Evolutionary conservation across 208 protist species (phyloP).

Genomic region (Crithidia sp.): DNA sequence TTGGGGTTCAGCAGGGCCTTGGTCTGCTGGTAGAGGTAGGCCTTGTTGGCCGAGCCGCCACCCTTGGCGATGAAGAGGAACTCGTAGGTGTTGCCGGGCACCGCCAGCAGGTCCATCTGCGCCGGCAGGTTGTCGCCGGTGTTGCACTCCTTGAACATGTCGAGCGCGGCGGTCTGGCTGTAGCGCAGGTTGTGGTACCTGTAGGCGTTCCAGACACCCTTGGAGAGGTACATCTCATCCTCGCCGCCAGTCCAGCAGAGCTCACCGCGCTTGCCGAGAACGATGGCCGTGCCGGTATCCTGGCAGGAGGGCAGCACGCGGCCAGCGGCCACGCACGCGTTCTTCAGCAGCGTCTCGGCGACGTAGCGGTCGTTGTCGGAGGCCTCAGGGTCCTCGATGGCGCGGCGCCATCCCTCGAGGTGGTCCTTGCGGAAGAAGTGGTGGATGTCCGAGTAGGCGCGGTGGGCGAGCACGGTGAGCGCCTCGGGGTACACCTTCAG

Average conservation of each 20-base stretch:
- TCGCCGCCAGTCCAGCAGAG: constrained; percentile 96
- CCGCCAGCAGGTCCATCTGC: constrained; percentile 97
- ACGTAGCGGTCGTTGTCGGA: constrained; percentile 97
- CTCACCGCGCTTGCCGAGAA: constrained; percentile 96
- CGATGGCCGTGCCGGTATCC: constrained; percentile 98
- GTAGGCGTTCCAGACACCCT: constrained; percentile 97
- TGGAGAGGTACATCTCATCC: constrained; percentile 94
- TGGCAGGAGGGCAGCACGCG: constrained; percentile 94
- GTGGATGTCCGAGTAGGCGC: constrained; percentile 94
- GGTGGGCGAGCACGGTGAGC: constrained; percentile 83
- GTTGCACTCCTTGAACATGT: constrained; percentile 98
- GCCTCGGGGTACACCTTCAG: constrained; percentile 93
- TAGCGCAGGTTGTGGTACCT: constrained; percentile 96
- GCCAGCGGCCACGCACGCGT: constrained; percentile 95
- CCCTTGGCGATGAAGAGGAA: constrained; percentile 98
- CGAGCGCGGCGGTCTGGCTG: constrained; percentile 94
- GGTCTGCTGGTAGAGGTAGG: constrained; percentile 97
- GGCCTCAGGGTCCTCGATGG: constrained; percentile 96
- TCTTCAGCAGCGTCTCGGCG: constrained; percentile 95
- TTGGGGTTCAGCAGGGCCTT: constrained; percentile 96
- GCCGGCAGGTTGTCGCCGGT: constrained; percentile 97
- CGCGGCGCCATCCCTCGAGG: constrained; percentile 93
- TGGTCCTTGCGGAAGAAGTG: constrained; percentile 96
- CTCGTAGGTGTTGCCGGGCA: constrained; percentile 94
- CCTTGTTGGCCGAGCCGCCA: constrained; percentile 98